Evolutionary conservation across 129 eudicot genomes (phyloP), one percentile per base, ranked within the genome.

Genomic region (Centella asiatica): DNA sequence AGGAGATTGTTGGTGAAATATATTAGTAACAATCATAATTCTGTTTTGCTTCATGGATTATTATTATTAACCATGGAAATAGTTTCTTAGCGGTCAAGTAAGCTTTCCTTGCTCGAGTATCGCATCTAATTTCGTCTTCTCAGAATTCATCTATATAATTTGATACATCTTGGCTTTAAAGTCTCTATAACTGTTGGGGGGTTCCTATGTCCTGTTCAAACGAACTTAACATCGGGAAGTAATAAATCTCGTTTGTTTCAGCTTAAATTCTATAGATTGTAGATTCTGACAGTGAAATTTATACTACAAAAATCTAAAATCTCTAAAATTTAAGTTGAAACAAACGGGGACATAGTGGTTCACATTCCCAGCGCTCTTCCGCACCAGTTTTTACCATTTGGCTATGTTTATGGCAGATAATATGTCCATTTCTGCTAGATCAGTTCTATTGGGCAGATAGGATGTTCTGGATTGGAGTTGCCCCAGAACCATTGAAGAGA

Each of bases 381-480:
- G 3, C 1, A 4, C 31, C 31, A 19, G 29, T 29, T 58, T n/a
- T 36, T 62, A 45, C 10, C 33, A 53, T 52, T 6, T 37, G 52
- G 26, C 33, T 71, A 52, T 57, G 36, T 29, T 57, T 49, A 26
- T 57, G 53, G 51, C 86, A 88, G 96, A 68, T 88, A 47, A 5
- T 92, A 42, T 92, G 98, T 67, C 98, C 98, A 1, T 87, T 81
- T 82, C 72, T 84, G 73, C 72, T 84, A 48, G 98, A 92, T 80
- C 98, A 92, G 40, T 84, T 84, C 73, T 92, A 92, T 64, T 92
- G 98, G 98, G 98, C 96, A 57, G 98, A 92, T 60, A 92, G 90
- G 65, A 87, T 84, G 96, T 92, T 73, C 70, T 87, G 98, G 98
- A 78, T 92, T 40, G 98, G 95, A 62, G 98, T 92, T 77, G 72